Base-by-base conservation (phyloP, 371 early-diverging fungal species). In the Parasitella parasitica region DNA sequence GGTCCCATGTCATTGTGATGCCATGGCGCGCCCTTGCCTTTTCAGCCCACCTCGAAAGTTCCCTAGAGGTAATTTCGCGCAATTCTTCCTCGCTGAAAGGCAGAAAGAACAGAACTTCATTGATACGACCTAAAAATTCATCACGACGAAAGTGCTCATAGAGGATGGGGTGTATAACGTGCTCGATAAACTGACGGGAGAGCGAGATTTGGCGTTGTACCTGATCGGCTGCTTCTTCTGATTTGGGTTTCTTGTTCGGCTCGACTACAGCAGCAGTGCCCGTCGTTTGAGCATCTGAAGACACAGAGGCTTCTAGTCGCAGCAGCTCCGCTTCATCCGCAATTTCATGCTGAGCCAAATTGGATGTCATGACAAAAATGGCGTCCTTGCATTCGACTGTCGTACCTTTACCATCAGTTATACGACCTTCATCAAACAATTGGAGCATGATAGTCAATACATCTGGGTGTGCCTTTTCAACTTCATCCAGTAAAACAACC, bases 301-400 rank as follows among this genome's bases (percentile, higher is more conserved):
- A 63, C 0, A 78, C 75, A 9, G 74, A 78, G 2, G 80, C 83
- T 57, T 86, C 86, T 0, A 76, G 61, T 22, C 87, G 71, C n/a
- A 85, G 60, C 9, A 75, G 52, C 55, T 82, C 81, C 0, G 87
- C 80, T 61, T 83, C 81, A 49, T 82, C 82, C 0, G 83, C 84
- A 55, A 90, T 89, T 58, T 85, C 82, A 41, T 84, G 78, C 54
- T 89, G 87, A 2, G 89, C 91, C 30, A 91, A 63, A 55, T 91
- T 91, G 24, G 85, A 84, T 4, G 91, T 91, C 86, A 91, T 87
- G 43, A 91, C 70, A 63, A 90, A 82, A 20, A 90, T 88, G 6
- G 89, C 88, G 63, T 89, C 89, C 34, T 82, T 72, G 71, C 86
- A 75, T 64, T 78, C 78, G 2, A 85, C 82, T 11, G 86, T 85